phyloP scores from a whole-genome alignment of 1,284 basidiomycete genomes.

The Ceratobasidium sp. region DNA sequence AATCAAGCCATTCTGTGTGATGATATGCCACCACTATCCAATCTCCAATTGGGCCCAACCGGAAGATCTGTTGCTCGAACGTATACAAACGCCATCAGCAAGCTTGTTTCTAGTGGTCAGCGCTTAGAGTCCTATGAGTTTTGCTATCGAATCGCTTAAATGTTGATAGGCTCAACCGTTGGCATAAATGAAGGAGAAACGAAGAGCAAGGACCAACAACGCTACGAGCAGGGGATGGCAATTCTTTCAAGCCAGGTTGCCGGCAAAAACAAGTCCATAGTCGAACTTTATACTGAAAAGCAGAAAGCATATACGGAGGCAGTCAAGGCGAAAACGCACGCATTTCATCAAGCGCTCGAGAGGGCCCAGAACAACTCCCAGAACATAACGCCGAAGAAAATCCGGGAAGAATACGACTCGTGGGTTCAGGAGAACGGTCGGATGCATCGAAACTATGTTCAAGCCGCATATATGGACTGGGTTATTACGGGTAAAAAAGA shows the following conservation, averaged over 20 bases:
- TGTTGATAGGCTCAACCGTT: background rate
- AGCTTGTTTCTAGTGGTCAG: slow-evolving; percentile 11
- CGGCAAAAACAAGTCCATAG: background rate
- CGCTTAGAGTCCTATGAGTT: background rate
- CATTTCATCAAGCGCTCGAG: slow-evolving; percentile 14
- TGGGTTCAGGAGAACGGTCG: slow-evolving; percentile 21
- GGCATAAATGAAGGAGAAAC: background rate
- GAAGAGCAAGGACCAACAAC: background rate
- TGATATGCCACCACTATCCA: slow-evolving; percentile 20
- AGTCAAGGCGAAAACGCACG: background rate
- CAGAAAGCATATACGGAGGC: background rate
- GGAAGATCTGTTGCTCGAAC: slow-evolving; percentile 16
- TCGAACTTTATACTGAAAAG: slow-evolving; percentile 16
- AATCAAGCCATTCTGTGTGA: slow-evolving; percentile 20
- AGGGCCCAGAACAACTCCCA: background rate
- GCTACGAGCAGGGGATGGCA: slow-evolving; percentile 1
- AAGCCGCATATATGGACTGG: slow-evolving; percentile 38
- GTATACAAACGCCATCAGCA: background rate
- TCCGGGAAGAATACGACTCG: background rate
- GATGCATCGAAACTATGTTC: slow-evolving; percentile 8
- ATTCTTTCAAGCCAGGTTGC: background rate
- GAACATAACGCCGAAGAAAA: background rate
- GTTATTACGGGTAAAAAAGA: slow-evolving; percentile 10
- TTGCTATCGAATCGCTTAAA: background rate
- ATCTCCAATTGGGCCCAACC: slow-evolving; percentile 20